A percentile compares a stretch with the other conserved stretches of the same genome.
Evolutionary conservation across 2,329 filamentous ascomycete genomes (phyloP).

Genomic region (Penicillium rolfsii): DNA sequence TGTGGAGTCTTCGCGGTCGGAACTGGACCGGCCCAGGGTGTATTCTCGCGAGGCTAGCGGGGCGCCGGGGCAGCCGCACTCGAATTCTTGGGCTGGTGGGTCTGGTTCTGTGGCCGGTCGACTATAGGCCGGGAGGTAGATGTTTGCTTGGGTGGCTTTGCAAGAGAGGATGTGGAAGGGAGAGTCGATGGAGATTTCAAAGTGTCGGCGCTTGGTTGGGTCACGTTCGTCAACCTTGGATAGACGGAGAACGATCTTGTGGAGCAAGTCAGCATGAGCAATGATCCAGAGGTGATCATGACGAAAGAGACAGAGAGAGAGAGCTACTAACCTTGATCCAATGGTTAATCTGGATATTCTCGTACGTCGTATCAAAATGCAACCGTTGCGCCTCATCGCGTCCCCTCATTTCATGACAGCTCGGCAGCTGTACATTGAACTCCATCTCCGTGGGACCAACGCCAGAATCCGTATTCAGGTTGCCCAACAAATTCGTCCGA

Average conservation of each 20-base stretch:
- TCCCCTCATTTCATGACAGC: conserved; percentile 78
- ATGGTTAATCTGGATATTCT: conserved; percentile 90
- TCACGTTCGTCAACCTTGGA: conserved; percentile 81
- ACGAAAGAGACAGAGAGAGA: no score
- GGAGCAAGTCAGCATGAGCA: conserved; percentile 19
- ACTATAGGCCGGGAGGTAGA: conserved; percentile 78
- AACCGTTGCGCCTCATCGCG: conserved; percentile 68
- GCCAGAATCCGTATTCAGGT: conserved; percentile 74
- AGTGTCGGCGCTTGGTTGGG: conserved; percentile 78
- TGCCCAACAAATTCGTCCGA: conserved; percentile 74
- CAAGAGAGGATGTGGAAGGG: conserved; percentile 93
- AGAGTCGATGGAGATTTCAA: conserved; percentile 95
- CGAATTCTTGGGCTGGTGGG: conserved; percentile 60
- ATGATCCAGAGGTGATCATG: no score
- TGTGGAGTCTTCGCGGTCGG: conserved; percentile 37
- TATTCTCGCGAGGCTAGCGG: conserved; percentile 45
- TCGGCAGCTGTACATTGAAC: conserved; percentile 89
- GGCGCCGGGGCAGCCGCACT: conserved; percentile 70
- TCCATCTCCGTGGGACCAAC: conserved; percentile 92
- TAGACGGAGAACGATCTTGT: conserved; percentile 89
- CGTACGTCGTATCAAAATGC: conserved; percentile 90
- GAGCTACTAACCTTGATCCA: conserved; percentile 80
- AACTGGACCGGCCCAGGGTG: conserved; percentile 20
- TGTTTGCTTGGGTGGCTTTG: conserved; percentile 89
- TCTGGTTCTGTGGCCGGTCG: conserved; percentile 55